Evolutionary conservation across 139 green algal genomes (phyloP), one percentile per base, ranked within the genome.

Genomic region (Micractinium sp.): DNA sequence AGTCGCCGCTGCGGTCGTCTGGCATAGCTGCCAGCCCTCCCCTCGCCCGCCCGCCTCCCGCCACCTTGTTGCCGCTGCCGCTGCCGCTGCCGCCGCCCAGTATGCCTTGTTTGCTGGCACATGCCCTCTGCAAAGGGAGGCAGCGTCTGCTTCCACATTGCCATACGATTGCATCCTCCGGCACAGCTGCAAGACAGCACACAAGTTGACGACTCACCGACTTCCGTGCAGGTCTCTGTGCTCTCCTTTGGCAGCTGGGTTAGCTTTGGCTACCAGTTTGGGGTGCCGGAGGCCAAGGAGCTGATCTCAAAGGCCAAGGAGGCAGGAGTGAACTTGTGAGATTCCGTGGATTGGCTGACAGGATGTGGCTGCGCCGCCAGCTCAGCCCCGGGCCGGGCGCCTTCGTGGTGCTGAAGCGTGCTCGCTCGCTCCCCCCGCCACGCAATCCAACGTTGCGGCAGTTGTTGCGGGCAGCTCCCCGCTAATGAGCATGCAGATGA

Each of bases 291-390:
- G 85, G 95, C 95, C 31, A 95, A 94, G 87, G 90, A 95, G 81
- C 85, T 98, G 13, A 93, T 98, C 76, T 47, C 82, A 2, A 85
- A 87, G 12, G 93, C 80, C 36, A 60, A 71, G 12, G 94, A 97
- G 16, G 91, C 85, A 1, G 95, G 95, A 1, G 89, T 96, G 66
- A 98, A 98, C 87, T 97, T 97, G 91, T 96, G 61, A 91, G 92
- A 71, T 23, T 14, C 63, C 22, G 63, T 71, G 20, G 12, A 25
- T 27, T 29, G 20, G n/a, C n/a, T n/a, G n/a, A n/a, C n/a, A n/a
- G n/a, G n/a, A n/a, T n/a, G n/a, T n/a, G n/a, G n/a, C n/a, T n/a
- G n/a, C n/a, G n/a, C n/a, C n/a, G n/a, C n/a, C n/a, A n/a, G n/a
- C n/a, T n/a, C n/a, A n/a, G n/a, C n/a, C n/a, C n/a, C n/a, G n/a